A percentile compares a stretch with the other conserved stretches of the same genome.
phyloP scores from a whole-genome alignment of 2,329 filamentous ascomycete genomes.

The Incumbomyces lentus region DNA sequence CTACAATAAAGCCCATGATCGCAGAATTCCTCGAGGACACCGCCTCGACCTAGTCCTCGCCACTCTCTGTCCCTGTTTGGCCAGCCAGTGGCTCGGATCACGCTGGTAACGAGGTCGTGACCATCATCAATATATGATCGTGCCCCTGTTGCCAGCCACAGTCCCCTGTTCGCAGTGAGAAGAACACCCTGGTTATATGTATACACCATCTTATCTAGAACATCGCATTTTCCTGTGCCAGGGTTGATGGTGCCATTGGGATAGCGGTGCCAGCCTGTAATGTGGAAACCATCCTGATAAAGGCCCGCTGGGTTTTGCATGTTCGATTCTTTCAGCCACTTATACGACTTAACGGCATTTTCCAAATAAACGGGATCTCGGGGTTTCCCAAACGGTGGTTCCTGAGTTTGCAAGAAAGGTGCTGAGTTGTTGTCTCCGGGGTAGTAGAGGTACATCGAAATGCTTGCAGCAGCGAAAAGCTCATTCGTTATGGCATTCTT shows the following conservation, averaged over 20 bases:
- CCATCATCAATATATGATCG: slow-evolving; percentile 64
- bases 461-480: slow-evolving; percentile 72
- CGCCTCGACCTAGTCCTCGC: slow-evolving; percentile 66
- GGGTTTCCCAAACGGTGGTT: slow-evolving; percentile 26
- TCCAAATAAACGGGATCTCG: slow-evolving; percentile 57
- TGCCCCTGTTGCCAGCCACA: slow-evolving; percentile 71
- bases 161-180: slow-evolving; percentile 66
- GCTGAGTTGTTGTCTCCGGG: slow-evolving; percentile 67
- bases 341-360: slow-evolving; percentile 66
- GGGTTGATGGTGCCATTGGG: slow-evolving; percentile 41
- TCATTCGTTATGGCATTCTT: slow-evolving; percentile 97
- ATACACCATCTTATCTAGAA: slow-evolving; percentile 78
- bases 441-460: slow-evolving; percentile 82
- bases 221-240: slow-evolving; percentile 64
- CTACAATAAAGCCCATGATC: slow-evolving; percentile 65
- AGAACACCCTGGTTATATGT: slow-evolving; percentile 94
- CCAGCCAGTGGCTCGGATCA: slow-evolving; percentile 73
- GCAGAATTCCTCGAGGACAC: slow-evolving; percentile 75
- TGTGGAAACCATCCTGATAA: slow-evolving; percentile 82
- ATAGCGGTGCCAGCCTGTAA: slow-evolving; percentile 48
- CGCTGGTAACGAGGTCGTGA: slow-evolving; percentile 62
- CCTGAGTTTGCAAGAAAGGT: slow-evolving; percentile 44
- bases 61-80: slow-evolving; percentile 41
- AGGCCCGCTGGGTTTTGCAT: slow-evolving; percentile 67
- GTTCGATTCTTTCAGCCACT: slow-evolving; percentile 66